Percentiles rank a stretch among this genome's conserved stretches.
phyloP scores from a whole-genome alignment of 805 yeast species.

The Hagleromyces aurorensis region DNA sequence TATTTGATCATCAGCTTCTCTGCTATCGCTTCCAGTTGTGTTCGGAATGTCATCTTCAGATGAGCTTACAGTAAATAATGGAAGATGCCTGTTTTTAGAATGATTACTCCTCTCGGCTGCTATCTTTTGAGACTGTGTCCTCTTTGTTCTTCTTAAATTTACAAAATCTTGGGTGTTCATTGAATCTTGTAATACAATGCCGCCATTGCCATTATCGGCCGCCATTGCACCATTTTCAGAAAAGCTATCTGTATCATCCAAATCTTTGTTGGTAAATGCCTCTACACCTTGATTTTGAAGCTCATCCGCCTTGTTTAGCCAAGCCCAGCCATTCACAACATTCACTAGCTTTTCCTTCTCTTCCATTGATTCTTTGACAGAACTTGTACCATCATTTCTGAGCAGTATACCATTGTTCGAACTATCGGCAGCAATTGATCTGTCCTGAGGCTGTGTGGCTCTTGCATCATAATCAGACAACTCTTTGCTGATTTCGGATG shows the following conservation, averaged over 20 bases:
- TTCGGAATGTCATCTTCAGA: no score
- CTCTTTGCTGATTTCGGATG: no score
- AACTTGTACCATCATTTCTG: conserved; percentile 3
- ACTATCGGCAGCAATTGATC: conserved; percentile 11
- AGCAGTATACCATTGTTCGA: conserved; percentile 12
- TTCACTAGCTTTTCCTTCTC: not conserved
- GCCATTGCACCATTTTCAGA: conserved; percentile 1
- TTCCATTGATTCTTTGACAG: not conserved
- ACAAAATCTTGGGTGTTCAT: conserved; percentile 10
- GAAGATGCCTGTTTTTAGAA: conserved; percentile 32
- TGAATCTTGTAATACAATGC: no score
- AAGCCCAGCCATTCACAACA: no score
- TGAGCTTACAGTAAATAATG: conserved; percentile 11
- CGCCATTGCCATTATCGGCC: not conserved
- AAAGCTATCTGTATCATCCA: not conserved
- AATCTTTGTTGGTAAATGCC: conserved; percentile 1
- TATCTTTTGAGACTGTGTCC: conserved; percentile 6
- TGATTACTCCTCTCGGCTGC: conserved; percentile 24
- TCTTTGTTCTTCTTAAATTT: conserved; percentile 6
- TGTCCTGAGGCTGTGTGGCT: no score
- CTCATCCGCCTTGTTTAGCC: conserved; percentile 5
- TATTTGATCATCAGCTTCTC: no score
- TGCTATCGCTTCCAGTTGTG: no score
- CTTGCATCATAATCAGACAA: no score
- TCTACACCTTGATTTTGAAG: conserved; percentile 2